Percentiles rank a stretch among this genome's conserved stretches.
Evolutionary conservation across 1,284 basidiomycete genomes (phyloP).

Genomic region (Pyrrhoderma lamaoense): DNA sequence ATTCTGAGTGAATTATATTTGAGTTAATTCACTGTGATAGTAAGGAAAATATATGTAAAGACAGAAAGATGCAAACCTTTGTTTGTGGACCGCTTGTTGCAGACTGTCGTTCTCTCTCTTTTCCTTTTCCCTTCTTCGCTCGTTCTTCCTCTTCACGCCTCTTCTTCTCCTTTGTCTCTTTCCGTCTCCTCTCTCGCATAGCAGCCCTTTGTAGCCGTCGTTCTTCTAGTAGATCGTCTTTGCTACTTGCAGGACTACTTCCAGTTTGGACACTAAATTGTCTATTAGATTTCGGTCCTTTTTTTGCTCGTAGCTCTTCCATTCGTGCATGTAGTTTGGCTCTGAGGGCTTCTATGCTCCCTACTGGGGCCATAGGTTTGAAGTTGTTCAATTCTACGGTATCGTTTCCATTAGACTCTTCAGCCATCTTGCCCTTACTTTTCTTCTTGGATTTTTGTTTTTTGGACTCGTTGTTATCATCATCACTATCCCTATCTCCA

Average conservation of each 20-base stretch:
- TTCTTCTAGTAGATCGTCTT: constrained; percentile 78
- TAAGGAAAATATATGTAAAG: not conserved
- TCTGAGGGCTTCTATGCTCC: constrained; percentile 65
- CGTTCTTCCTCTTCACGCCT: constrained; percentile 46
- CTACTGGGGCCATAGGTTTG: constrained; percentile 62
- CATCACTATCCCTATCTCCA: constrained; percentile 23
- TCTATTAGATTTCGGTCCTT: constrained; percentile 28
- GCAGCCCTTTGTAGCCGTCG: constrained; percentile 67
- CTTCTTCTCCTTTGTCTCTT: constrained; percentile 79
- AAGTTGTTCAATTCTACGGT: constrained; percentile 21
- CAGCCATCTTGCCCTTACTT: too few species aligned
- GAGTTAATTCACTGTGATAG: constrained; percentile 5
- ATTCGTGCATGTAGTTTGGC: constrained; percentile 77
- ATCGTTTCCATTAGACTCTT: constrained; percentile 12
- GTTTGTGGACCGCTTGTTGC: constrained; percentile 31
- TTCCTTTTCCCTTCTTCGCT: constrained; percentile 38
- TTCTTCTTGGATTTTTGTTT: too few species aligned
- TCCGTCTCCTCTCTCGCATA: constrained; percentile 75
- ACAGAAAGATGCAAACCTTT: constrained; percentile 37
- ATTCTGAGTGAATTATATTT: constrained; percentile 36
- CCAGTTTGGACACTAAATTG: constrained; percentile 23
- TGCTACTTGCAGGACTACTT: constrained; percentile 33
- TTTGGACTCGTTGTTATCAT: constrained; percentile 20
- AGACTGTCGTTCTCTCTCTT: constrained; percentile 32
- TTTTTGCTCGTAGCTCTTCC: constrained; percentile 47